Evolutionary conservation across 192 early-diverging fungal genomes (phyloP), one percentile per base, ranked within the genome.

Genomic region (Endogone sp.): DNA sequence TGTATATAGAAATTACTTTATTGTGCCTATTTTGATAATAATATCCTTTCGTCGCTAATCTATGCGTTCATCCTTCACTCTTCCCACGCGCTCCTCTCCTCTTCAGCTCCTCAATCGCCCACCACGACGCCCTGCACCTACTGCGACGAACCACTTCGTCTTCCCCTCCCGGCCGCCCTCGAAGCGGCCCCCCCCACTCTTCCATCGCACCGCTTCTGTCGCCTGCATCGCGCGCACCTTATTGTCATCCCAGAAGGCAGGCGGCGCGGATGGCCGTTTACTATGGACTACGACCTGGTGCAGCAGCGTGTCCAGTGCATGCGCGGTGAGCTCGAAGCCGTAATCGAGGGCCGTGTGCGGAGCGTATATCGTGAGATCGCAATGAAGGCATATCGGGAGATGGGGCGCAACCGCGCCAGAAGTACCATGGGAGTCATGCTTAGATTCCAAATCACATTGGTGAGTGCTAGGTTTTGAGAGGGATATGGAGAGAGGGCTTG

Each of bases 331-430:
- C 37, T 86, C 1, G 54, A 68, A 10, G 70, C 68, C 9, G 69
- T 86, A 13, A 75, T 84, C 8, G 31, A 68, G 23, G 56, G 70
- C 0, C 29, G 26, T 0, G 67, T 66, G 0, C 31, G 62, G 0
- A 86, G 85, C 57, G 9, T 31, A 3, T 86, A 73, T 60, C 60
- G 77, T 8, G 63, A 78, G 0, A 20, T 26, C 10, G 77, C 75
- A 0, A 32, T 79, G 16, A 56, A 64, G 4, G 73, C 68, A 3
- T 86, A 84, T 57, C 37, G 66, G 11, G 59, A 69, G 1, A 30
- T 81, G 21, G 85, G 85, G 0, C 62, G 49, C 22, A 60, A 70
- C 8, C 72, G 80, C 23, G 85, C 85, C 28, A 64, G 85, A 49
- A 77, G 73, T 49, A 68, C 79, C 0, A 65, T 74, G n/a, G 71